phyloP scores from a whole-genome alignment of 2,329 filamentous ascomycete species.

The Trichoderma sp. region DNA sequence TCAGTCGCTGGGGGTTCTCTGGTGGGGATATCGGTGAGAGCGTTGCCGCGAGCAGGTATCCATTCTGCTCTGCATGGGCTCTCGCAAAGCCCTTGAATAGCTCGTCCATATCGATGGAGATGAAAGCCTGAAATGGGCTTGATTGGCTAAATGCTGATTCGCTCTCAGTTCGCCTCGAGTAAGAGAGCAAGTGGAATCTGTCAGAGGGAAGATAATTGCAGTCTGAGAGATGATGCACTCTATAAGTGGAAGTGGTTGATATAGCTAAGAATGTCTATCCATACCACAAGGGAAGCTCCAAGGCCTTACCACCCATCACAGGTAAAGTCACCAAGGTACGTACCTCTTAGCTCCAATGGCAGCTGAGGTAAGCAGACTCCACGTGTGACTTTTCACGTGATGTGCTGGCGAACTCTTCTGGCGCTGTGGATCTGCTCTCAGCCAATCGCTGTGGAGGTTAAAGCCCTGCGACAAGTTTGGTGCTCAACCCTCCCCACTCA shows the following conservation, averaged over 20 bases:
- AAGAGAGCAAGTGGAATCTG: background rate
- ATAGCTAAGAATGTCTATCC: background rate
- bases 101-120: conserved; percentile 63
- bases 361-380: background rate
- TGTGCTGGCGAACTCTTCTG: background rate
- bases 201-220: background rate
- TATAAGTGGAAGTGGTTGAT: background rate
- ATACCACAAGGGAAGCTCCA: background rate
- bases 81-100: conserved; percentile 73
- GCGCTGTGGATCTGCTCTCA: conserved; percentile 7
- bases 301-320: background rate
- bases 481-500: conserved; percentile 42
- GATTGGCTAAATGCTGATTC: background rate
- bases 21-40: conserved; percentile 69
- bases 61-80: conserved; percentile 65
- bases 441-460: conserved; percentile 40
- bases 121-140: background rate
- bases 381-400: conserved; percentile 30
- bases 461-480: conserved; percentile 41
- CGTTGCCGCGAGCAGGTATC: conserved; percentile 72
- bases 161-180: no score
- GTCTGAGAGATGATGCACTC: background rate
- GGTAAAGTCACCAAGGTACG: conserved; percentile 17
- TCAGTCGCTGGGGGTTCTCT: conserved; percentile 64
- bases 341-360: background rate